Evolutionary conservation across 2,329 filamentous ascomycete species (phyloP).

Genomic region (Dactylellina cionopaga): DNA sequence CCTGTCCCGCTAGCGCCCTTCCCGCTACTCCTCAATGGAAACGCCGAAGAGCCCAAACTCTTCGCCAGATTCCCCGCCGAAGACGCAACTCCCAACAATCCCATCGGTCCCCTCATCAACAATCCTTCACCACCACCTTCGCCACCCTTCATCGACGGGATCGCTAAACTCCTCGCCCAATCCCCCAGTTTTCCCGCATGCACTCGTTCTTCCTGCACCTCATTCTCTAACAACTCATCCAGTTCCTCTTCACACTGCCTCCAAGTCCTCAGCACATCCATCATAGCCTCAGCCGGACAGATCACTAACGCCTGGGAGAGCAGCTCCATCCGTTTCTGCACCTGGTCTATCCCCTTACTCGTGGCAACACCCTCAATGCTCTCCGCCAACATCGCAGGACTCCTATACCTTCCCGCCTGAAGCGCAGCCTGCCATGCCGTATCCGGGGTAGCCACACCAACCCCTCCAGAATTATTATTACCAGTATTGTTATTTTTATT

Average conservation of each 20-base stretch:
- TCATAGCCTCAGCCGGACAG: conserved; percentile 74
- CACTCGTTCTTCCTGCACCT: conserved; percentile 74
- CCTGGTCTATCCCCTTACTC: conserved; percentile 67
- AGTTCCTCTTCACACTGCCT: conserved; percentile 81
- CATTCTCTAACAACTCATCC: conserved; percentile 72
- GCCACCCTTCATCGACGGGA: conserved; percentile 54
- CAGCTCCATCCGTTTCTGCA: conserved; percentile 84
- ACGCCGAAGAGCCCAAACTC: conserved; percentile 64
- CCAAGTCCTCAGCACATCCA: conserved; percentile 79
- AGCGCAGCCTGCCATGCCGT: conserved; percentile 83
- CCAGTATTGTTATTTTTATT: conserved; percentile 32
- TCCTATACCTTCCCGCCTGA: conserved; percentile 78
- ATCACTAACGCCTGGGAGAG: conserved; percentile 78
- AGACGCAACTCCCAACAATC: conserved; percentile 66
- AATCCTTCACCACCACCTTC: conserved; percentile 58
- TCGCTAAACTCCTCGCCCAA: conserved; percentile 59
- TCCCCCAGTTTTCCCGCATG: conserved; percentile 75
- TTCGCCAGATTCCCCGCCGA: conserved; percentile 62
- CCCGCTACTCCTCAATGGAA: conserved; percentile 60
- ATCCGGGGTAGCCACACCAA: conserved; percentile 61
- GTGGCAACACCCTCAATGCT: conserved; percentile 62
- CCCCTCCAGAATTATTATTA: neutral
- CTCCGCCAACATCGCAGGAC: conserved; percentile 69
- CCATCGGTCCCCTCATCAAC: conserved; percentile 63
- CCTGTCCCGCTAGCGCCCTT: conserved; percentile 57